These are phyloP conservation scores for Sporothrix variecibatus DNA, from an alignment of 2,329 filamentous ascomycete genomes.

Conservation along the genomic window DNA sequence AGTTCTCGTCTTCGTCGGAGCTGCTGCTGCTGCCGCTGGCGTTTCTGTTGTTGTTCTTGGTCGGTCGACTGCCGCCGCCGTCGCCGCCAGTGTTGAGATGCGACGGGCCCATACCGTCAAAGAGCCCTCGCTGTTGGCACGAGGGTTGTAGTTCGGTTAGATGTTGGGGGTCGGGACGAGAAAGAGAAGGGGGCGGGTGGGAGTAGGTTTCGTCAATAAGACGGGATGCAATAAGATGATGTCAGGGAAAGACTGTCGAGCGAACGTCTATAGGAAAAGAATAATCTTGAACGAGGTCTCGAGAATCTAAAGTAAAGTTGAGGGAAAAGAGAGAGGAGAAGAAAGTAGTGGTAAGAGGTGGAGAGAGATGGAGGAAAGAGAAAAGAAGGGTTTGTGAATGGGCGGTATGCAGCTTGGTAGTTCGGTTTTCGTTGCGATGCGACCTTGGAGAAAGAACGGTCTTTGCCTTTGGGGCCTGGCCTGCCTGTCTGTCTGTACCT, in stretches of 20 bases:
- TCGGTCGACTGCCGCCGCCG: background rate
- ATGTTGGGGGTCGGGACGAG: background rate
- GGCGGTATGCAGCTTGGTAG: slow-evolving; percentile 10
- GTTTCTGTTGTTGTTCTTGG: background rate
- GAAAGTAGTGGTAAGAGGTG: background rate
- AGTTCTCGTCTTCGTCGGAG: slow-evolving; percentile 20
- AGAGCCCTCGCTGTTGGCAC: background rate
- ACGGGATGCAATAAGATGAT: background rate
- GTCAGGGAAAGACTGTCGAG: background rate
- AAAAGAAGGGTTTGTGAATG: background rate
- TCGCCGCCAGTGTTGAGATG: background rate
- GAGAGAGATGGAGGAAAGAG: background rate
- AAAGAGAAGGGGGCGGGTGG: background rate
- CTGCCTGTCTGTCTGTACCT: background rate
- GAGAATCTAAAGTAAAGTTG: background rate
- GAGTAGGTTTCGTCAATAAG: background rate
- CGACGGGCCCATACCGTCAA: slow-evolving; percentile 10
- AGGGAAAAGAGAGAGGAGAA: background rate
- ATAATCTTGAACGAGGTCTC: background rate
- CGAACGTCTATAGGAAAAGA: background rate
- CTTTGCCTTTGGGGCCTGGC: background rate
- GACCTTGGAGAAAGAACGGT: background rate
- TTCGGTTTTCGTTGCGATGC: background rate
- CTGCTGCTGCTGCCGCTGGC: slow-evolving; percentile 6
- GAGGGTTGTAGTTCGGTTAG: background rate